These are phyloP conservation scores for Camptophora hylomeconis DNA, from an alignment of 2,329 filamentous ascomycete genomes.

Conservation along the genomic window DNA sequence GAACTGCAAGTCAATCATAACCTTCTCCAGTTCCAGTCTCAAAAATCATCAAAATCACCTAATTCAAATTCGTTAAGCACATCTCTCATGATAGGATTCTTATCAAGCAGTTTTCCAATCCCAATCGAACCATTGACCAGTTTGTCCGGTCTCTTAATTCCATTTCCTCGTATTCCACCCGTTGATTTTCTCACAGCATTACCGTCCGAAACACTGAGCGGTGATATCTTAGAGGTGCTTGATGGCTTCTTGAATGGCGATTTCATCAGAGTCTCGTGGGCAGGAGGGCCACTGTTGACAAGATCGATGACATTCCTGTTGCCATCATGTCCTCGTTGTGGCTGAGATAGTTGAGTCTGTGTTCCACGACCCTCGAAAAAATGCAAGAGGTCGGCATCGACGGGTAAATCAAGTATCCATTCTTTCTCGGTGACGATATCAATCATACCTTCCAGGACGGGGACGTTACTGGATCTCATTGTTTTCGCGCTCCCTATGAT, in stretches of 20 bases:
- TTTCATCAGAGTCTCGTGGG: constrained; percentile 8
- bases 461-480: constrained; percentile 47
- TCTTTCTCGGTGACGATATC: constrained; percentile 58
- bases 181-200: constrained; percentile 25
- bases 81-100: constrained; percentile 58
- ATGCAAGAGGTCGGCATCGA: constrained; percentile 53
- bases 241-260: constrained; percentile 14
- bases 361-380: constrained; percentile 39
- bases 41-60: neutral
- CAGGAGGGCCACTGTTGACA: neutral
- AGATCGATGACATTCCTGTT: neutral
- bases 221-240: constrained; percentile 24
- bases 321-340: constrained; percentile 21
- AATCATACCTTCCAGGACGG: constrained; percentile 67
- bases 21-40: neutral
- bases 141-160: constrained; percentile 46
- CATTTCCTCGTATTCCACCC: no score
- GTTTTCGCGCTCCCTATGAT: constrained; percentile 75
- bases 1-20: no score
- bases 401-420: constrained; percentile 69
- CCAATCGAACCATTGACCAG: constrained; percentile 43
- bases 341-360: constrained; percentile 13
- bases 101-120: constrained; percentile 45
- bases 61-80: constrained; percentile 54
- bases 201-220: no score